A percentile compares a stretch with the other conserved stretches of the same genome.
These are phyloP conservation scores for Chrysoporthe austroafricana DNA, from an alignment of 2,329 filamentous ascomycete species.

Conservation along the genomic window DNA sequence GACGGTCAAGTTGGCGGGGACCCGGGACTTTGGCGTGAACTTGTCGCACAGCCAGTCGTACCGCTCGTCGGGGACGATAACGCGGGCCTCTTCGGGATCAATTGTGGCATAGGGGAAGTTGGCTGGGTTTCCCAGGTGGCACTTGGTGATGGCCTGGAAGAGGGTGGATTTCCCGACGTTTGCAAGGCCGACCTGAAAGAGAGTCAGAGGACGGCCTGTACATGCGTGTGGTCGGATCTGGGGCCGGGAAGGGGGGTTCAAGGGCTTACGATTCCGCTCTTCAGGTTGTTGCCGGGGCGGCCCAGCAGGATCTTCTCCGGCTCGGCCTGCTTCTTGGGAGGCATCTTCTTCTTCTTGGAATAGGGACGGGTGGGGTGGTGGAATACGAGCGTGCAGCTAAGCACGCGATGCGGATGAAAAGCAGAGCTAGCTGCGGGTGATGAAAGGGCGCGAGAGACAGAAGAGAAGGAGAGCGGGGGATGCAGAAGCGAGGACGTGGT, in stretches of 20 bases:
- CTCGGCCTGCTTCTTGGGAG: conserved; percentile 89
- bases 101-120: conserved; percentile 99
- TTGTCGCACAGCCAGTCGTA: conserved; percentile 96
- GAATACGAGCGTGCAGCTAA: conserved; percentile 51
- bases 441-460: conserved; percentile 53
- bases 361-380: conserved; percentile 57
- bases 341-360: conserved; percentile 74
- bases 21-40: conserved; percentile 95
- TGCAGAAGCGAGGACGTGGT: conserved; percentile 49
- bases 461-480: conserved; percentile 54
- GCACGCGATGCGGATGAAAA: conserved; percentile 56
- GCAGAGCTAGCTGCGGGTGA: conserved; percentile 71
- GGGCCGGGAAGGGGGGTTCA: conserved; percentile 27
- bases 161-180: conserved; percentile 99
- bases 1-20: conserved; percentile 97
- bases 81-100: conserved; percentile 96
- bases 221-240: conserved; percentile 23
- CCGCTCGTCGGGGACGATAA: conserved; percentile 93
- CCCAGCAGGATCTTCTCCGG: conserved; percentile 97
- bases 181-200: conserved; percentile 85
- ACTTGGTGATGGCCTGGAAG: conserved; percentile 99
- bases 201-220: conserved; percentile 43
- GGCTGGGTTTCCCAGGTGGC: conserved; percentile 93
- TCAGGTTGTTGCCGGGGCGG: conserved; percentile 95
- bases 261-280: conserved; percentile 90